Evolutionary conservation across 805 yeast genomes (phyloP).

Genomic region (Debaryomyces maramus): DNA sequence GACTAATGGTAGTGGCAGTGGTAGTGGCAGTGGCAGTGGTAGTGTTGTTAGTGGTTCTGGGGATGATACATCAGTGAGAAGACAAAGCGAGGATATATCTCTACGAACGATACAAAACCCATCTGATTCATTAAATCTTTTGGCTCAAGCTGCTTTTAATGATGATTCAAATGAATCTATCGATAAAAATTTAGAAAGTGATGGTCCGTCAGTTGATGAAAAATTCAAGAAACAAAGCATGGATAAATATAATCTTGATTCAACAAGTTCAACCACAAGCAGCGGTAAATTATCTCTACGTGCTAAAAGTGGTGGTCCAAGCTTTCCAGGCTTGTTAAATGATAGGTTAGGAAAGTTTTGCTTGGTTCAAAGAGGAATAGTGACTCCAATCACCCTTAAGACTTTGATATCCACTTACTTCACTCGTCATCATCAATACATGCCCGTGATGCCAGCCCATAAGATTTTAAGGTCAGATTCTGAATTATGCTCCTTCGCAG

Average conservation of each 20-base stretch:
- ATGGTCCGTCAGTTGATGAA: constrained; percentile 1
- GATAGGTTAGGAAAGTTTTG: constrained; percentile 3
- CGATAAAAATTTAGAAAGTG: constrained; percentile 1
- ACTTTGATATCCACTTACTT: constrained; percentile 4
- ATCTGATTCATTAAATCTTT: constrained; percentile 5
- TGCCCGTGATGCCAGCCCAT: constrained; percentile 6
- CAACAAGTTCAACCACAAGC: constrained; percentile 1
- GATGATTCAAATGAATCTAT: constrained; percentile 2
- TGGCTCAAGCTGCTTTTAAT: constrained; percentile 5
- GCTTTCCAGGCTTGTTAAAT: constrained; percentile 3
- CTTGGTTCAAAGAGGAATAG: constrained; percentile 6
- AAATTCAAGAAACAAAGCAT: constrained; percentile 2
- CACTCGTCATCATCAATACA: constrained; percentile 6
- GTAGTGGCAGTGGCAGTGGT: no score
- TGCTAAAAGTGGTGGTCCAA: constrained; percentile 1
- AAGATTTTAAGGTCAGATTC: constrained; percentile 4
- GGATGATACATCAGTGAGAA: constrained; percentile 2
- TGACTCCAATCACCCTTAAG: constrained; percentile 5
- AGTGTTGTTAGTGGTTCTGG: not conserved
- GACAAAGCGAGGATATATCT: constrained; percentile 5
- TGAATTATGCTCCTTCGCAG: constrained; percentile 4
- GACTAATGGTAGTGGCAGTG: not conserved
- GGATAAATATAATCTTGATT: constrained; percentile 1
- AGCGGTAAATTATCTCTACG: not conserved
- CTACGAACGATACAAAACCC: constrained; percentile 6